Conservation (phyloP, 805 yeast species). For the Phaffomyces opuntiae region DNA sequence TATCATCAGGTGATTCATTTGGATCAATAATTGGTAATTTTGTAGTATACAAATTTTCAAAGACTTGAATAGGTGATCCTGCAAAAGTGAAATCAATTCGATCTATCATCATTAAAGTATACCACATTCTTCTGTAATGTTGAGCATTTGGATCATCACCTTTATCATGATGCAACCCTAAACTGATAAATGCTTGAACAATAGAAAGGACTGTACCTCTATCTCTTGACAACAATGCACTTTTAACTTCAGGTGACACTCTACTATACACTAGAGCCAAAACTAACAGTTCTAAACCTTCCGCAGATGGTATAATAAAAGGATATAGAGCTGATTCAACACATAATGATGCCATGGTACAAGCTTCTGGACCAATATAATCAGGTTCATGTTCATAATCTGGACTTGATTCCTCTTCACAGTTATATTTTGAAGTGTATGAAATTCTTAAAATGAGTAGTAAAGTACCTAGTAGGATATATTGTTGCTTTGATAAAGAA, state of each 20-base stretch:
- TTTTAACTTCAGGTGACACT: not conserved
- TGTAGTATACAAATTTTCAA: not conserved
- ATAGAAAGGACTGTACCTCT: not conserved
- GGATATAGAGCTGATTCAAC: not conserved
- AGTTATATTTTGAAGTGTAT: slow-evolving; percentile 4
- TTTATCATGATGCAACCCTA: not conserved
- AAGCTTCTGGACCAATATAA: slow-evolving; percentile 4
- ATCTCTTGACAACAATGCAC: not conserved
- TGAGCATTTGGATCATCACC: not conserved
- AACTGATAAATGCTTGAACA: not conserved
- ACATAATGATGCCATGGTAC: slow-evolving; percentile 1
- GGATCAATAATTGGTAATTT: not conserved
- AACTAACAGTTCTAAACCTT: not conserved
- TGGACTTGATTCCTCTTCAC: not conserved
- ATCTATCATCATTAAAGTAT: not conserved
- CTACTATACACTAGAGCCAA: not conserved
- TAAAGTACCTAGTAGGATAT: slow-evolving; percentile 1
- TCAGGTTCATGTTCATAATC: too few relatives aligned
- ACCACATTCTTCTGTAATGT: slow-evolving; percentile 5
- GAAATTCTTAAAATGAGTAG: slow-evolving; percentile 2
- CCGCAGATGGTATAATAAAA: not conserved
- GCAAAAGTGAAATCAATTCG: not conserved
- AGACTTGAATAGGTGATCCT: not conserved
- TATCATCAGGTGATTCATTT: not conserved
- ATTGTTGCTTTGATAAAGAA: not conserved